These are phyloP conservation scores for Eimeria zaria DNA, from an alignment of 169 alveolate genomes.

Conservation along the genomic window DNA sequence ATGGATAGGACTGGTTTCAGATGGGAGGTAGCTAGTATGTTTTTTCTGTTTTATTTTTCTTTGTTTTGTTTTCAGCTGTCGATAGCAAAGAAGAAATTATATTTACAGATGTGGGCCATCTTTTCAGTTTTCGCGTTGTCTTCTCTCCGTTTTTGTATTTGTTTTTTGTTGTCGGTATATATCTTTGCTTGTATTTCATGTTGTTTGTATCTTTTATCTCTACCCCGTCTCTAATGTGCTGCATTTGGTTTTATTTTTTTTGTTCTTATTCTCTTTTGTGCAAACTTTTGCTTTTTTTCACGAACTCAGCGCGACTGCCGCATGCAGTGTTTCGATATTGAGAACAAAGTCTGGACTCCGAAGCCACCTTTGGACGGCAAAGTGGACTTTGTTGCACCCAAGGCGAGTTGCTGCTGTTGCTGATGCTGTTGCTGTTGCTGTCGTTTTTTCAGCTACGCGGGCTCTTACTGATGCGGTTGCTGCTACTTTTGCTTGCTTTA, in stretches of 20 bases:
- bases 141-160: background rate
- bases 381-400: slow-evolving; percentile 79
- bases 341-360: slow-evolving; percentile 71
- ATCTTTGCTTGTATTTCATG: background rate
- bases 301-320: slow-evolving; percentile 83
- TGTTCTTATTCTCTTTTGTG: background rate
- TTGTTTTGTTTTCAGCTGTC: slow-evolving; percentile 43
- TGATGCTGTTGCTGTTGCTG: background rate
- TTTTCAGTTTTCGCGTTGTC: background rate
- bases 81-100: slow-evolving; percentile 73
- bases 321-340: slow-evolving; percentile 83
- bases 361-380: slow-evolving; percentile 83
- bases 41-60: background rate
- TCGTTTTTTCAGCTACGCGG: background rate
- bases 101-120: slow-evolving; percentile 69
- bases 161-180: background rate
- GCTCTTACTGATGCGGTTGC: background rate
- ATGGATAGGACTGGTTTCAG: background rate
- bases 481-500: background rate
- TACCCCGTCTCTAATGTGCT: background rate
- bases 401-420: slow-evolving; percentile 46
- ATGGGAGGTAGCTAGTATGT: background rate
- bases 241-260: too few relatives aligned
- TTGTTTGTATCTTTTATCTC: background rate
- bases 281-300: background rate